Percentiles rank a stretch among this genome's conserved stretches.
Conservation (phyloP, 768 basidiomycete genomes). For the Wakefieldia striispora region DNA sequence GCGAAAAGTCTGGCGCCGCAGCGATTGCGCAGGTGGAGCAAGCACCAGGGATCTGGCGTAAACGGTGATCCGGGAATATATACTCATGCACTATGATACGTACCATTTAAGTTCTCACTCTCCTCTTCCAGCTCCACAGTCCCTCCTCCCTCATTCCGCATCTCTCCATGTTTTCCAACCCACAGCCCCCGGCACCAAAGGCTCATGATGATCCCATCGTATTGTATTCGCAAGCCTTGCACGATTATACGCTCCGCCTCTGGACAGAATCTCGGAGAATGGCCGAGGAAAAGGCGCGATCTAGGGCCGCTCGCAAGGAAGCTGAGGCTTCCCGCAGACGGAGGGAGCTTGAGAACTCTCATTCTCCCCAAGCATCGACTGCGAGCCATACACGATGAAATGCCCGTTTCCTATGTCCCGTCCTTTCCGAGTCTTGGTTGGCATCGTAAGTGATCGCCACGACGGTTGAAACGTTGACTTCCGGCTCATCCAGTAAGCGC, state of each 20-base stretch:
- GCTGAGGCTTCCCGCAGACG: conserved; percentile 24
- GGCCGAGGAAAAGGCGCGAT: conserved; percentile 49
- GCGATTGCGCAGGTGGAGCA: conserved; percentile 28
- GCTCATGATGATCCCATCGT: conserved; percentile 37
- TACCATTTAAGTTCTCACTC: conserved; percentile 28
- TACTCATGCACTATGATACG: conserved; percentile 9
- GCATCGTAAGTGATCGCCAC: conserved; percentile 12
- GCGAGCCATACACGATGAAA: conserved; percentile 20
- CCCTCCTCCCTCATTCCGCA: conserved; percentile 13
- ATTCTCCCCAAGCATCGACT: conserved; percentile 4
- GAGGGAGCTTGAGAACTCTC: conserved; percentile 16
- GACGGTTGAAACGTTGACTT: conserved; percentile 18
- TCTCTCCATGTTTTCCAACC: conserved; percentile 13
- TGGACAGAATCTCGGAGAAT: conserved; percentile 65
- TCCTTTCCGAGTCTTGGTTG: conserved; percentile 9
- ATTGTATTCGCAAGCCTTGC: conserved; percentile 61
- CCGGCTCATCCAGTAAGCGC: conserved; percentile 14
- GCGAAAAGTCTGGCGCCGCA: conserved; percentile 2
- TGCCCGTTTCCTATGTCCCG: background rate
- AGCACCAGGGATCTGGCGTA: conserved; percentile 17
- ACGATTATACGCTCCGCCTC: conserved; percentile 63
- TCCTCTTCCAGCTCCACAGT: conserved; percentile 8
- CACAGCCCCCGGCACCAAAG: conserved; percentile 8
- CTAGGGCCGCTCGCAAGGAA: conserved; percentile 26
- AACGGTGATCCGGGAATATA: conserved; percentile 22